phyloP scores from a whole-genome alignment of 2,329 filamentous ascomycete species.

The Metarhizium album region DNA sequence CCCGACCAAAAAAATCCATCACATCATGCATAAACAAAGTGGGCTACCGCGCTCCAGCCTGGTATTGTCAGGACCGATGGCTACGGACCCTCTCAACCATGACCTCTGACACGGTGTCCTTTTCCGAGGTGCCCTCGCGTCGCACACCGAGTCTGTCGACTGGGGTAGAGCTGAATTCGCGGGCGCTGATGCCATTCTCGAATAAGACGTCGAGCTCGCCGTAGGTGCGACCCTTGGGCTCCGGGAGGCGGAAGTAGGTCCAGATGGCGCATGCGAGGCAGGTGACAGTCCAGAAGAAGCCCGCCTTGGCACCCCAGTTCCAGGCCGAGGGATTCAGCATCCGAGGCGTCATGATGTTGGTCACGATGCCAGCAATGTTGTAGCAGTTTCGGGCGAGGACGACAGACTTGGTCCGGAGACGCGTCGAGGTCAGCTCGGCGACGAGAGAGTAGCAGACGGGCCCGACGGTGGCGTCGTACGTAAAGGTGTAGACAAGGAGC shows the following conservation, averaged over 20 bases:
- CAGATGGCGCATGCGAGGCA: constrained; percentile 36
- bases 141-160: constrained; percentile 17
- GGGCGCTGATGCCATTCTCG: constrained; percentile 29
- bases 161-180: constrained; percentile 27
- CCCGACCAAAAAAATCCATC: not conserved
- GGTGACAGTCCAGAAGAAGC: constrained; percentile 33
- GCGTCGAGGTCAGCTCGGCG: constrained; percentile 35
- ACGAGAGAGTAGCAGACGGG: constrained; percentile 77
- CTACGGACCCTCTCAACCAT: constrained; percentile 10
- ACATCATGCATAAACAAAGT: not conserved
- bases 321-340: constrained; percentile 37
- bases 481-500: constrained; percentile 31
- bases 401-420: constrained; percentile 34
- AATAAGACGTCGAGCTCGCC: constrained; percentile 47
- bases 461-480: constrained; percentile 28
- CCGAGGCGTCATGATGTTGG: constrained; percentile 34
- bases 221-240: constrained; percentile 42
- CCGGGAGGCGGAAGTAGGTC: constrained; percentile 41
- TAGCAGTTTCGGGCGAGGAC: constrained; percentile 35
- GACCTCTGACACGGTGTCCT: constrained; percentile 13
- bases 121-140: constrained; percentile 4
- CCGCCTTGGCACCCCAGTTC: constrained; percentile 37
- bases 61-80: not conserved
- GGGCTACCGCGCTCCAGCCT: no score
- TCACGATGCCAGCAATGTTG: constrained; percentile 36